Evolutionary conservation across 2,329 filamentous ascomycete genomes (phyloP).

Genomic region (Epichloe glyceriae): DNA sequence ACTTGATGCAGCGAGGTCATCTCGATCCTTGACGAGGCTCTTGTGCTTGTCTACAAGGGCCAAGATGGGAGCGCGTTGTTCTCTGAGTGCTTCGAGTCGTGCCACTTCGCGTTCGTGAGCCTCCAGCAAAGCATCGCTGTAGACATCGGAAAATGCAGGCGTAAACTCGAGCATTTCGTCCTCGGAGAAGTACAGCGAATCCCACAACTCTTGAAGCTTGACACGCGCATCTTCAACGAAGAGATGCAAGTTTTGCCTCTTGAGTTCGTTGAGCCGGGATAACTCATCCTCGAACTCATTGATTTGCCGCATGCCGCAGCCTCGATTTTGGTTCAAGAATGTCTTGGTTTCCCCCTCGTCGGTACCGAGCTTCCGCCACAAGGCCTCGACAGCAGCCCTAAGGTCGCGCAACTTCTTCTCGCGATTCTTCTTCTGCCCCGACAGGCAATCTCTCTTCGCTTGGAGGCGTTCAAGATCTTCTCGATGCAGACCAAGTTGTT

Average conservation of each 20-base stretch:
- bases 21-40: constrained; percentile 68
- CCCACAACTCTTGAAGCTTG: constrained; percentile 91
- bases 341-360: constrained; percentile 71
- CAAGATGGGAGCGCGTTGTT: constrained; percentile 77
- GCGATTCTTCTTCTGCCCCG: constrained; percentile 77
- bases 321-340: constrained; percentile 78
- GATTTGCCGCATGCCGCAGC: constrained; percentile 80
- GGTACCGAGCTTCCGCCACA: constrained; percentile 81
- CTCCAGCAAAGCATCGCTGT: constrained; percentile 87
- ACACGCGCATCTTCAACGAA: constrained; percentile 91
- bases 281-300: constrained; percentile 95
- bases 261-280: constrained; percentile 74
- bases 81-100: constrained; percentile 66
- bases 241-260: constrained; percentile 85
- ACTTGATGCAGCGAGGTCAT: constrained; percentile 78
- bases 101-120: constrained; percentile 87
- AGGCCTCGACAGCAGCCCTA: constrained; percentile 60
- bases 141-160: constrained; percentile 92
- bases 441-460: constrained; percentile 64
- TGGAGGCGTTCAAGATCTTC: constrained; percentile 67
- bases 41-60: constrained; percentile 74
- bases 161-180: constrained; percentile 99
- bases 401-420: constrained; percentile 69
- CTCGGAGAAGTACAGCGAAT: constrained; percentile 83
- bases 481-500: constrained; percentile 85